Base-by-base conservation (phyloP, 495 filamentous ascomycete species). In the Penicillium lagena region DNA sequence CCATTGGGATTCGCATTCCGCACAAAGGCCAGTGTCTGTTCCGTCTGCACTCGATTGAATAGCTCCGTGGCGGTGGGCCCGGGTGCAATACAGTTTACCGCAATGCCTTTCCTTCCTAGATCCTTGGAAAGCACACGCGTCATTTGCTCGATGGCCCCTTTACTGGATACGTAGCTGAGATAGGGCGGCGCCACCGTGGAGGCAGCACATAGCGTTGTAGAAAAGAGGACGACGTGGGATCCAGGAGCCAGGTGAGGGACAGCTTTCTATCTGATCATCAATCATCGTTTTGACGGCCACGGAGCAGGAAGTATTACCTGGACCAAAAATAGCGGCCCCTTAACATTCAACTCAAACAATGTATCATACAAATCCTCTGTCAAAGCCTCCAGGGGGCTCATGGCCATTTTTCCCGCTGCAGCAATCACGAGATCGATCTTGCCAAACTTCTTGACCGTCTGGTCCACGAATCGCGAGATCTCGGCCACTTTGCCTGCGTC, bases 101-200 rank as follows among this genome's bases (percentile, higher is more conserved):
- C 58, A 47, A 87, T 81, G 0, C 73, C 74, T 44, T 76, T 77
- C 8, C 68, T 58, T 6, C 70, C 82, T 34, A 87, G 71, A 37
- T 85, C 81, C 58, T 87, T 87, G 36, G 77, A 69, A 35, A 86
- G 57, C 11, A 78, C 67, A 7, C 82, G 73, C 0, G 75, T 72
- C 69, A 88, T 81, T 55, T 87, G 82, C 55, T 87, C 81, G 37
- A 88, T 73, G 6, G 85, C 80, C 39, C 82, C 85, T 51, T 88
- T 88, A 42, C 75, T 78, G 0, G 75, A 63, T 29, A 63, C 62
- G 54, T 88, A 87, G 28, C 83, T 64, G 30, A 85, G 67, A 49
- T 85, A 86, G 2, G 59, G 55, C 2, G 82, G 78, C n/a, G 67
- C 62, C 9, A 86, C 63, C 1, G 65, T 70, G 7, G 63, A 49